A percentile compares a stretch with the other conserved stretches of the same genome.
These are phyloP conservation scores for Sherardia arvensis DNA, from an alignment of 257 asterid species.

Conservation along the genomic window DNA sequence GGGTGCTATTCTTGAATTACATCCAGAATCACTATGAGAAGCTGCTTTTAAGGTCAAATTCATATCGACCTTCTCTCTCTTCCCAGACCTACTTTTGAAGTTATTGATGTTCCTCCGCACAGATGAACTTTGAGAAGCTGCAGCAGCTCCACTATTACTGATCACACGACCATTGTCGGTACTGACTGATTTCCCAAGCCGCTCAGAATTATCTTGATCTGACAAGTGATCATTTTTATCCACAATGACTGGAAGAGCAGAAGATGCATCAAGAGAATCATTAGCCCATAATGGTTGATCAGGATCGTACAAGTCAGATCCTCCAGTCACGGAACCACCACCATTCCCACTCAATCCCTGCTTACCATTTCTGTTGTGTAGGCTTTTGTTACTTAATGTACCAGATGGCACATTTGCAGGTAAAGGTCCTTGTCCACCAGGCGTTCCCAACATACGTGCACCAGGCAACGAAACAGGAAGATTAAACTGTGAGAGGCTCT, in stretches of 20 bases:
- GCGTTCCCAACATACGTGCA: slow-evolving; percentile 24
- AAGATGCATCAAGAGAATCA: slow-evolving; percentile 55
- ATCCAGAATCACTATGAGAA: slow-evolving; percentile 39
- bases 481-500: slow-evolving; percentile 39
- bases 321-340: slow-evolving; percentile 47
- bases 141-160: slow-evolving; percentile 30
- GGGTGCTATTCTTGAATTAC: slow-evolving; percentile 45
- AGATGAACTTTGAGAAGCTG: slow-evolving; percentile 57
- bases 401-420: slow-evolving; percentile 36
- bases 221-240: slow-evolving; percentile 36
- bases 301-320: slow-evolving; percentile 87
- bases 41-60: slow-evolving; percentile 38
- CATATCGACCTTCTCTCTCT: slow-evolving; percentile 36
- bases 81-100: slow-evolving; percentile 42
- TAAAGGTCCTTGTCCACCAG: slow-evolving; percentile 35
- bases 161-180: slow-evolving; percentile 29
- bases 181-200: slow-evolving; percentile 40
- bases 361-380: slow-evolving; percentile 42
- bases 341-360: slow-evolving; percentile 46
- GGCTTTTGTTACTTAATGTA: slow-evolving; percentile 42
- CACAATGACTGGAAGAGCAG: slow-evolving; percentile 41
- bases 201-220: slow-evolving; percentile 37
- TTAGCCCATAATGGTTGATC: slow-evolving; percentile 93
- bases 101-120: slow-evolving; percentile 62
- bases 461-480: slow-evolving; percentile 36